These are phyloP conservation scores for Cutaneotrichosporon sp. DNA, from an alignment of 1,284 basidiomycete genomes.

Conservation along the genomic window DNA sequence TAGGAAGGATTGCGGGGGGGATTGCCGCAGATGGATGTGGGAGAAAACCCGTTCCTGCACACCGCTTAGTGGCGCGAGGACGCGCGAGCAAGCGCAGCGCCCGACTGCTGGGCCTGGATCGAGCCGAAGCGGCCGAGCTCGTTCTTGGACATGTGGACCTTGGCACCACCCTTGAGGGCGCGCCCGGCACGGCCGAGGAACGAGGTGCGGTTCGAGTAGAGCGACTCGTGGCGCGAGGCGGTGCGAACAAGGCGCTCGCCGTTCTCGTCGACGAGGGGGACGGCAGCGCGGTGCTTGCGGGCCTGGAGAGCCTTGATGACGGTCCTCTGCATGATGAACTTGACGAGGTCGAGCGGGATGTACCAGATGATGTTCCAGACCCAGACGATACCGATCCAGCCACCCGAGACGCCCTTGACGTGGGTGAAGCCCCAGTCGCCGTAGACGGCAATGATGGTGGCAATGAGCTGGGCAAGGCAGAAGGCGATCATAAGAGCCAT, in stretches of 20 bases:
- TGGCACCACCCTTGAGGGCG: slow-evolving; percentile 48
- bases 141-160: slow-evolving; percentile 55
- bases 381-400: slow-evolving; percentile 97
- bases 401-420: slow-evolving; percentile 74
- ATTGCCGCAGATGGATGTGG: not conserved
- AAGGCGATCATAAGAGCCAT: slow-evolving; percentile 86
- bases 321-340: slow-evolving; percentile 92
- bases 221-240: slow-evolving; percentile 86
- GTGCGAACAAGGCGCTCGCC: slow-evolving; percentile 83
- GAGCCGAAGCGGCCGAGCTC: slow-evolving; percentile 55
- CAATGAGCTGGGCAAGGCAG: slow-evolving; percentile 87
- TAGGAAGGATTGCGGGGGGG: slow-evolving; percentile 14
- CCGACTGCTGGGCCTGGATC: slow-evolving; percentile 55
- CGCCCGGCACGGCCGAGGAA: slow-evolving; percentile 50
- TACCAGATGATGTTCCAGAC: slow-evolving; percentile 96
- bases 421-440: slow-evolving; percentile 89
- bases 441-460: slow-evolving; percentile 92
- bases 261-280: slow-evolving; percentile 57
- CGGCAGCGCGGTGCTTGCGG: slow-evolving; percentile 62
- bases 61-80: slow-evolving; percentile 33
- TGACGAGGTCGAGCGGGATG: slow-evolving; percentile 90
- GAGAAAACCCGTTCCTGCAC: slow-evolving; percentile 6
- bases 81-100: slow-evolving; percentile 50
- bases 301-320: slow-evolving; percentile 79
- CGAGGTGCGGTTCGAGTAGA: slow-evolving; percentile 65